Conservation (phyloP, 805 yeast genomes). For the Sugiyamaella valdiviana region DNA sequence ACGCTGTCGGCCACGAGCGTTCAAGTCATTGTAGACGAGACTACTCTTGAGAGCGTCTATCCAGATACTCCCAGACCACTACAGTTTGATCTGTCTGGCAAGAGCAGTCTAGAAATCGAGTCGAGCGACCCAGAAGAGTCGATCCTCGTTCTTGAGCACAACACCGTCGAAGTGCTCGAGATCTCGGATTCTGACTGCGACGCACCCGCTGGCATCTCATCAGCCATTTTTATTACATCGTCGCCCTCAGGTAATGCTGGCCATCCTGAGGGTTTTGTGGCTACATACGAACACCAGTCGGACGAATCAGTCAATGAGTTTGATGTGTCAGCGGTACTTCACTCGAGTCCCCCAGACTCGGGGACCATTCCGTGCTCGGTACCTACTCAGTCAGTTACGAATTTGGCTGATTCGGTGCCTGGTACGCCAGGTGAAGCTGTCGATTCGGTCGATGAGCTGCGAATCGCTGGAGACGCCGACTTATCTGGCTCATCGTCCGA, state of each 20-base stretch:
- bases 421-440: neutral
- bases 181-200: conserved; percentile 3
- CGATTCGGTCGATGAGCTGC: neutral
- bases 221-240: too few species aligned
- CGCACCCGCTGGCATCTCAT: too few species aligned
- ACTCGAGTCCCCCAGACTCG: neutral
- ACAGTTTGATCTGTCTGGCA: neutral
- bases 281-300: too few species aligned
- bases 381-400: neutral
- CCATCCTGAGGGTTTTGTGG: too few species aligned
- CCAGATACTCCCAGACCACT: neutral
- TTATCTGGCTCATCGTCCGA: too few species aligned
- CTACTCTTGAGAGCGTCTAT: neutral
- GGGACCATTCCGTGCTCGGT: neutral
- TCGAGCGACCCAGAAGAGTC: neutral
- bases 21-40: neutral
- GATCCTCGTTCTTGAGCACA: neutral
- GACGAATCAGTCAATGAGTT: neutral
- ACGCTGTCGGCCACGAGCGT: too few species aligned
- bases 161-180: neutral
- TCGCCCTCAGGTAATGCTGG: too few species aligned
- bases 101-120: neutral
- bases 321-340: neutral
- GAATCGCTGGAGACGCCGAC: neutral
- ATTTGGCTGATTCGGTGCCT: neutral